Evolutionary conservation across 345 rosid genomes (phyloP).

Genomic region (Salix brachista): DNA sequence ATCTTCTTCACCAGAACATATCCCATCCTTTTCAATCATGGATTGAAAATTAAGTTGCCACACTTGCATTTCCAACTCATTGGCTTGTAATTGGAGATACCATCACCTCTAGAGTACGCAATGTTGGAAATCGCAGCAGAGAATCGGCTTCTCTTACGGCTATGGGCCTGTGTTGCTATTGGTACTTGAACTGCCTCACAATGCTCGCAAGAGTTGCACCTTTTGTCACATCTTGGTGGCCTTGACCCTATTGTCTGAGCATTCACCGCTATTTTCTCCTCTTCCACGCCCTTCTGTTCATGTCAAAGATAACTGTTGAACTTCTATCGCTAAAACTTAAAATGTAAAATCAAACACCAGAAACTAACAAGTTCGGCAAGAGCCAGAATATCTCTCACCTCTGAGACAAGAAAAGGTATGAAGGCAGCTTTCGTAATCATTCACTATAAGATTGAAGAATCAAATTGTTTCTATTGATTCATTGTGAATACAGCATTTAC

Average conservation of each 20-base stretch:
- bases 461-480: no score
- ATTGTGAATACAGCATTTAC: no score
- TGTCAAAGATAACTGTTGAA: no score
- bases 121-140: slow-evolving; percentile 19
- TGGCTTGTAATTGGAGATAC: slow-evolving; percentile 62
- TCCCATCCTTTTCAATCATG: slow-evolving; percentile 23
- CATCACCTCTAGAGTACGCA: slow-evolving; percentile 46
- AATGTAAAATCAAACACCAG: neutral
- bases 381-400: slow-evolving; percentile 18
- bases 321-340: neutral
- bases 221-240: slow-evolving; percentile 59
- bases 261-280: slow-evolving; percentile 22
- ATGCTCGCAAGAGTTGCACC: slow-evolving; percentile 46
- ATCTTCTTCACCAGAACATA: neutral
- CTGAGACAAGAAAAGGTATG: slow-evolving; percentile 15
- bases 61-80: slow-evolving; percentile 80
- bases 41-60: slow-evolving; percentile 49
- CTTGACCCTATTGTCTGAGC: slow-evolving; percentile 50
- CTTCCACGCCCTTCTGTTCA: neutral
- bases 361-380: neutral
- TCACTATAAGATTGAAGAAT: no score
- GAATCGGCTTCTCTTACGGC: slow-evolving; percentile 13
- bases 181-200: slow-evolving; percentile 70
- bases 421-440: slow-evolving; percentile 5
- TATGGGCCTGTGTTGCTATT: slow-evolving; percentile 25